Evolutionary conservation across 2,329 filamentous ascomycete genomes (phyloP).

Genomic region (Microcyclospora tardicrescens): DNA sequence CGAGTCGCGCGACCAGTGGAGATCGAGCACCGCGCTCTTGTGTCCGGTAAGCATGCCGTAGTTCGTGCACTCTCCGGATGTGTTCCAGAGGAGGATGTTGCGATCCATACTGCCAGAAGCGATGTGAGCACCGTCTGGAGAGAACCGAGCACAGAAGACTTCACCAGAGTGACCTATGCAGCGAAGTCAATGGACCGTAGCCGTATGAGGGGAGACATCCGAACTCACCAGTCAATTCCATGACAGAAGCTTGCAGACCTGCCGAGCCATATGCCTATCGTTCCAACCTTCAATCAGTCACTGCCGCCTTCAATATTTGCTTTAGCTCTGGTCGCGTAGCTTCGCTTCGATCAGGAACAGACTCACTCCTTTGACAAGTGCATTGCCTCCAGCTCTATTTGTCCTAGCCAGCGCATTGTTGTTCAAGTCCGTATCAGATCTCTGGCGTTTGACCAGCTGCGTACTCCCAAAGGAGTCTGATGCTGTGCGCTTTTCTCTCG

Average conservation of each 20-base stretch:
- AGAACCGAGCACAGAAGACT: slow-evolving; percentile 81
- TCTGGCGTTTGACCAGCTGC: slow-evolving; percentile 83
- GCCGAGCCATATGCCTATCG: slow-evolving; percentile 64
- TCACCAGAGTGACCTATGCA: slow-evolving; percentile 55
- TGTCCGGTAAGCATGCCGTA: slow-evolving; percentile 82
- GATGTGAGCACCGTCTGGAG: slow-evolving; percentile 74
- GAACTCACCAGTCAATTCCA: slow-evolving; percentile 69
- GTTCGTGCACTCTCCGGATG: slow-evolving; percentile 86
- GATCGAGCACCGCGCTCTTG: slow-evolving; percentile 76
- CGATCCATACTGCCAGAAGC: slow-evolving; percentile 94
- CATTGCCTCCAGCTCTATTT: slow-evolving; percentile 45
- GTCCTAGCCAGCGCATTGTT: slow-evolving; percentile 44
- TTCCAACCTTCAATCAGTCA: slow-evolving; percentile 12
- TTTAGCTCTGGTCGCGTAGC: slow-evolving; percentile 11
- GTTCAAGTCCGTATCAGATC: slow-evolving; percentile 47
- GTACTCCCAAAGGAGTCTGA: slow-evolving; percentile 66
- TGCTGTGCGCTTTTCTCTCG: slow-evolving; percentile 83
- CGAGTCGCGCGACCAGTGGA: slow-evolving; percentile 95
- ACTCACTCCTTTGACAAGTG: slow-evolving; percentile 55
- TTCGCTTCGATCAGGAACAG: slow-evolving; percentile 24
- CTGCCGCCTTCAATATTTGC: slow-evolving; percentile 7
- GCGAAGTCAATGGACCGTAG: slow-evolving; percentile 1
- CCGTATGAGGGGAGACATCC: neutral
- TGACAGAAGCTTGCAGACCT: slow-evolving; percentile 74
- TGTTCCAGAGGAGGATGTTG: slow-evolving; percentile 87